Evolutionary conservation across 2,329 filamentous ascomycete species (phyloP).

Genomic region (Endocalyx cinctus): DNA sequence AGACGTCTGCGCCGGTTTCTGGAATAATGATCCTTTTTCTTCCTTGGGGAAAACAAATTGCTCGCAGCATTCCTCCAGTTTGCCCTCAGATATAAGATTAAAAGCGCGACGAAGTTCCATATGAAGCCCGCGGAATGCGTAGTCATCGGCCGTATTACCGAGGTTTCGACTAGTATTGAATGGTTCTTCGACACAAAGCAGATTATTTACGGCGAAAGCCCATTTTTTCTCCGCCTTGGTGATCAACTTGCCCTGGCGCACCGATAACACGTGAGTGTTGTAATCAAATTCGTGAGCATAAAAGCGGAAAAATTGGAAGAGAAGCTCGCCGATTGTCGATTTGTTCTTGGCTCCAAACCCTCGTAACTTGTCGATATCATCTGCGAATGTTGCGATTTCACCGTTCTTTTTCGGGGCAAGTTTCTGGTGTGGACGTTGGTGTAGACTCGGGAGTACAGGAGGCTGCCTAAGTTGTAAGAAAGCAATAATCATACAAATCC

Average conservation of each 20-base stretch:
- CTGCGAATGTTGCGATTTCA: conserved; percentile 72
- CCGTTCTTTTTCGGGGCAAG: conserved; percentile 60
- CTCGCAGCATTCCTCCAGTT: conserved; percentile 80
- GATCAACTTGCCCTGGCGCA: conserved; percentile 73
- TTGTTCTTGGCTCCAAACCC: conserved; percentile 77
- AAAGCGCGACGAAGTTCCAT: conserved; percentile 86
- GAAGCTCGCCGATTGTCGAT: conserved; percentile 75
- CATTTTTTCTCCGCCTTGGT: conserved; percentile 85
- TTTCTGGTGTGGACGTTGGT: conserved; percentile 64
- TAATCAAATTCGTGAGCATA: conserved; percentile 94
- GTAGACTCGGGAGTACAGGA: conserved; percentile 79
- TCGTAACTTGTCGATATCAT: conserved; percentile 70
- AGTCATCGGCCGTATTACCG: conserved; percentile 94
- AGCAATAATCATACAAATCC: conserved; percentile 97
- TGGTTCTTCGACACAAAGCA: conserved; percentile 91
- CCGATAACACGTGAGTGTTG: conserved; percentile 76
- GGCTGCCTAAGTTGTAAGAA: conserved; percentile 86
- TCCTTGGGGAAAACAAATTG: conserved; percentile 84
- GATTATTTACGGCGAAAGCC: conserved; percentile 74
- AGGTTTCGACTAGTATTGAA: conserved; percentile 89
- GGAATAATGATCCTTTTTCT: conserved; percentile 61
- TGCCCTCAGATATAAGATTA: conserved; percentile 70
- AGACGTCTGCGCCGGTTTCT: conserved; percentile 50
- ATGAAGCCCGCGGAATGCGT: conserved; percentile 87
- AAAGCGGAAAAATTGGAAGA: conserved; percentile 93